Conservation (phyloP, 164 flowering plant genomes). For the grape (Vitis vinifera) region DNA sequence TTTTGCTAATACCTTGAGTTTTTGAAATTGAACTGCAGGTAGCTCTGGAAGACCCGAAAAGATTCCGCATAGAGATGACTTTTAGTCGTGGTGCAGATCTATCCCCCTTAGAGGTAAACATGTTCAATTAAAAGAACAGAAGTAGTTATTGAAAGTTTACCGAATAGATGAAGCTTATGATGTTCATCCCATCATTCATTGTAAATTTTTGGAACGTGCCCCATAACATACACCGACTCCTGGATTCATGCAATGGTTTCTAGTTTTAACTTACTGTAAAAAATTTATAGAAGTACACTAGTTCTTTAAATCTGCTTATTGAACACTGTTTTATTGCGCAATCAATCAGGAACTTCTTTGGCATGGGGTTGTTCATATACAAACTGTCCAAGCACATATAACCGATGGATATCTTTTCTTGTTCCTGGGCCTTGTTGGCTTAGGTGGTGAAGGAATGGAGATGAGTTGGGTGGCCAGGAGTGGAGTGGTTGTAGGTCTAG, state of each 20-base stretch:
- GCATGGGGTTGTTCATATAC: neutral
- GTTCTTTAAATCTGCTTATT: neutral
- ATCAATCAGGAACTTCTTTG: neutral
- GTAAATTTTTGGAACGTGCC: no score
- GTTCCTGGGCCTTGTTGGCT: neutral
- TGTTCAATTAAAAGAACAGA: neutral
- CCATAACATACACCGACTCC: no score
- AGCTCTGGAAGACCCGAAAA: conserved; percentile 85
- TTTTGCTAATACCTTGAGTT: neutral
- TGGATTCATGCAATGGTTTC: neutral
- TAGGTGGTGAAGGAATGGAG: no score
- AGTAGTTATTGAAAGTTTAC: neutral
- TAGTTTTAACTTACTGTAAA: neutral
- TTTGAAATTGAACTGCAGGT: conserved; percentile 50
- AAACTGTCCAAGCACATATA: no score
- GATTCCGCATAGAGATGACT: conserved; percentile 86
- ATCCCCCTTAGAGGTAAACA: conserved; percentile 90
- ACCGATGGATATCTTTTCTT: neutral
- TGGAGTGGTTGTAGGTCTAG: no score
- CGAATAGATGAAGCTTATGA: neutral
- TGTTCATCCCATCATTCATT: neutral
- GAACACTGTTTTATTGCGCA: neutral
- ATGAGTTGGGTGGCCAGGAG: no score
- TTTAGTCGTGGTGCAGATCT: conserved; percentile 99
- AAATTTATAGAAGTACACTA: neutral